phyloP scores from a whole-genome alignment of 2,329 filamentous ascomycete genomes.

The Penicillium sp. region DNA sequence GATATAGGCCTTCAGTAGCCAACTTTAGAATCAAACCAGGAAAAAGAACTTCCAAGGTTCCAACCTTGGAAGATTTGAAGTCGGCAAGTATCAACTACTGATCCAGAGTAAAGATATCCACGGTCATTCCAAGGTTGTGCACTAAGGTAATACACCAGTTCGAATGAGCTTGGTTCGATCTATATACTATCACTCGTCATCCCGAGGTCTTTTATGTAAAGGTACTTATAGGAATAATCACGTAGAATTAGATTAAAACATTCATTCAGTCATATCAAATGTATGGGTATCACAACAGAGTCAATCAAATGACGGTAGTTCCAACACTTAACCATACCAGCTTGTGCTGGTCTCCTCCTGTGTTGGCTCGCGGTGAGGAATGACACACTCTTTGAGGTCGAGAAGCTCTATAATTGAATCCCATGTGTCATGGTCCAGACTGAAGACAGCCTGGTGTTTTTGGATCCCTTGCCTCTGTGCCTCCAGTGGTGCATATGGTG shows the following conservation, averaged over 20 bases:
- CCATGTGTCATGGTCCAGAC: conserved; percentile 85
- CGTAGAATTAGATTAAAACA: too few species aligned
- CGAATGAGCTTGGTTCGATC: too few species aligned
- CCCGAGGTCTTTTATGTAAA: not conserved
- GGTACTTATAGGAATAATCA: not conserved
- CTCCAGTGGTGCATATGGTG: conserved; percentile 52
- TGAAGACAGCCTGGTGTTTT: conserved; percentile 84
- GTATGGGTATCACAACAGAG: conserved; percentile 18
- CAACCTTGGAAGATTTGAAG: too few species aligned
- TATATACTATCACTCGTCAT: not conserved
- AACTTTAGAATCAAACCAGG: too few species aligned
- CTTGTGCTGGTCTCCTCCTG: conserved; percentile 57
- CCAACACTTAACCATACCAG: conserved; percentile 62
- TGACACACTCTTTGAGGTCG: conserved; percentile 76
- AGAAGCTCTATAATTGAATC: conserved; percentile 73
- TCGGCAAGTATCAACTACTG: too few species aligned
- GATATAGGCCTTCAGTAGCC: too few species aligned
- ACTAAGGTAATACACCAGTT: too few species aligned
- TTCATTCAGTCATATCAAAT: too few species aligned
- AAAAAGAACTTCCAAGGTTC: too few species aligned
- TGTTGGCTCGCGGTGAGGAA: conserved; percentile 72
- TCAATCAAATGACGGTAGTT: not conserved
- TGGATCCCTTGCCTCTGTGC: conserved; percentile 56
- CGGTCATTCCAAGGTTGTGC: too few species aligned
- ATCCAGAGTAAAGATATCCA: too few species aligned